Base-by-base conservation (phyloP, 2,329 filamentous ascomycete species). In the Penicillium sp. region DNA sequence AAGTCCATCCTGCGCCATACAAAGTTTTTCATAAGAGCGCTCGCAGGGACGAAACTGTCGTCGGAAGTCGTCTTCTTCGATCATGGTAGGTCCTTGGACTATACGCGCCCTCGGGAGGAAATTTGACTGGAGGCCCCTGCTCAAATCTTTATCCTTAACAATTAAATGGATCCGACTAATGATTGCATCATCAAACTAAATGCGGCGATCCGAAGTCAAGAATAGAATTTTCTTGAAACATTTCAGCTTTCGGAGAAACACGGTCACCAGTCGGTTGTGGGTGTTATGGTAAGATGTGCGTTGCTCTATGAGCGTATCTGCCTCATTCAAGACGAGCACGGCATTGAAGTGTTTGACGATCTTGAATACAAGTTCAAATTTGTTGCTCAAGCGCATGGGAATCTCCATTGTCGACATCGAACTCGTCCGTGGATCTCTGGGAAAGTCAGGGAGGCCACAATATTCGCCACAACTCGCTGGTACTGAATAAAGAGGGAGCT, bases 311-410 rank as follows among this genome's bases (percentile, higher is more conserved):
- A 49, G 45, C 5, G 45, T 43, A 13, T 49, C 42, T 24, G 47
- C 47, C 25, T 49, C 47, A 12, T 49, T 43, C 28, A 49, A 43
- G 5, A 49, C 13, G 3, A 49, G 39, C 34, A 36, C 34, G 11
- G 34, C 34, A n/a, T 36, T 36, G 28, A 59, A 65, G 40, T 50
- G 50, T 37, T 43, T 56, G 9, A 58, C 55, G 25, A 61, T 56
- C 28, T 58, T 53, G 38, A 65, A 58, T 29, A 65, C 51, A 9
- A 35, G 45, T 27, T 53, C 35, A 25, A 65, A 52, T 33, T 58
- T 32, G 48, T 27, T 18, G 9, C 25, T 62, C 57, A 12, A 60
- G 50, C n/a, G 57, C 47, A 24, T 49, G 29, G 12, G 58, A 51
- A 39, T 60, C 57, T 4, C 50, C 49, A 37, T 49, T 33, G 35